Conservation (phyloP, 331 rosid genomes). For the Malus hybrid region DNA sequence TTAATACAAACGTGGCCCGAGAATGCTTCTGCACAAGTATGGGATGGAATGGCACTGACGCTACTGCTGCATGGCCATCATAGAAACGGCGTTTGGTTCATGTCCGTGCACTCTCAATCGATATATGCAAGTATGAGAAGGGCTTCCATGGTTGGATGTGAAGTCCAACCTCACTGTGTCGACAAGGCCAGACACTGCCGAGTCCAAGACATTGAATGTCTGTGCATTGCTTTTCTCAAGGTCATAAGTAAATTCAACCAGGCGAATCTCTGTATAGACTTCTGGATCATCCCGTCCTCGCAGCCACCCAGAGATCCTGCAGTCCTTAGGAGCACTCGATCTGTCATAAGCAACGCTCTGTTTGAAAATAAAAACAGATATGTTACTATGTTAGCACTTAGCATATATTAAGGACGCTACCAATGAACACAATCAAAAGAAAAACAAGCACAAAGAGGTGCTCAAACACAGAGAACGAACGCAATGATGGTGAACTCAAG, state of each 20-base stretch:
- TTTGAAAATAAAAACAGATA: neutral
- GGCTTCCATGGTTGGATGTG: slow-evolving; percentile 79
- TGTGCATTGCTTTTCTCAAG: slow-evolving; percentile 96
- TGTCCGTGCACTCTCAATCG: slow-evolving; percentile 87
- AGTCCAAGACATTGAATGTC: slow-evolving; percentile 46
- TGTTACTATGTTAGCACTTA: neutral
- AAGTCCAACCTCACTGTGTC: slow-evolving; percentile 75
- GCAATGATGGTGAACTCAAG: neutral
- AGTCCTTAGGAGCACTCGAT: slow-evolving; percentile 86
- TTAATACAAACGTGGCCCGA: neutral
- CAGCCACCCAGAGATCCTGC: slow-evolving; percentile 90
- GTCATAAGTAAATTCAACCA: slow-evolving; percentile 65
- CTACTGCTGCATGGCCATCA: slow-evolving; percentile 41
- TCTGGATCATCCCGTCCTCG: slow-evolving; percentile 31
- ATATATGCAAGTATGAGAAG: slow-evolving; percentile 90
- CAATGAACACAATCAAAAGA: neutral
- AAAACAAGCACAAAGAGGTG: neutral
- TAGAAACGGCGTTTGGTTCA: slow-evolving; percentile 50
- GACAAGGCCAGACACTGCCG: slow-evolving; percentile 29
- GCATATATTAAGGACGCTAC: neutral
- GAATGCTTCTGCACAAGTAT: neutral
- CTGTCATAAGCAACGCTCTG: slow-evolving; percentile 88
- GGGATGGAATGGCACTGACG: slow-evolving; percentile 6
- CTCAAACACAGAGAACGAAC: neutral
- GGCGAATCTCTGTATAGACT: slow-evolving; percentile 27